Base-by-base conservation (phyloP, 768 basidiomycete species). In the Amanita pseudoporphyria region DNA sequence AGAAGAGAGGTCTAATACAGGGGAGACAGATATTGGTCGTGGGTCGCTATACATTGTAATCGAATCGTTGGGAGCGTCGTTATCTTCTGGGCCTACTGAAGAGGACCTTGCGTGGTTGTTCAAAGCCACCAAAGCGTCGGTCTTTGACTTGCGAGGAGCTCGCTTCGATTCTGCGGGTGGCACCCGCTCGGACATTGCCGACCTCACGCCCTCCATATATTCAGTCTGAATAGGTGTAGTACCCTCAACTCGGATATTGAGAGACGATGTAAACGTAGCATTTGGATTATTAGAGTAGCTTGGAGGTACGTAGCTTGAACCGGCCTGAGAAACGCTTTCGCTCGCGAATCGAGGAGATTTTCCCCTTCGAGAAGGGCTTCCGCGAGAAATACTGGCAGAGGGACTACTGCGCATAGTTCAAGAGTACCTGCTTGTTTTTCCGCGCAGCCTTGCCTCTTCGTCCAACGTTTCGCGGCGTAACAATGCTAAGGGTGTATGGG, bases 71-170 rank as follows among this genome's bases (percentile, higher is more conserved):
- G 67, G 62, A 42, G 62, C 58, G 56, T 76, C 74, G 51, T 69
- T 67, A 53, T 81, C 79, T 55, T 79, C 81, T 52, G 73, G 71
- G 44, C 74, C 70, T 53, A 70, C 62, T 35, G 78, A 76, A 49
- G 76, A 68, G 22, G 79, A 76, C 64, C 75, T 70, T 33, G 78
- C 77, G 52, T 84, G 82, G 58, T 71, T 77, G 64, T 82, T 82
- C 48, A 91, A 68, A 19, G 88, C 89, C 24, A 78, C 85, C 28
- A 92, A 71, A 49, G 88, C 88, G 58, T 91, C 86, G 35, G 83
- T 88, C 76, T 92, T 92, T 57, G 87, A 90, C 74, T 90, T 90
- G 64, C 89, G 83, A 46, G 88, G 87, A 32, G 88, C 86, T 52
- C 88, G 77, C 66, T 74, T 78, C 35, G 74, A 66, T 57, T 79